Evolutionary conservation across 2,329 filamentous ascomycete species (phyloP).

Genomic region (Cytospora schulzeri): DNA sequence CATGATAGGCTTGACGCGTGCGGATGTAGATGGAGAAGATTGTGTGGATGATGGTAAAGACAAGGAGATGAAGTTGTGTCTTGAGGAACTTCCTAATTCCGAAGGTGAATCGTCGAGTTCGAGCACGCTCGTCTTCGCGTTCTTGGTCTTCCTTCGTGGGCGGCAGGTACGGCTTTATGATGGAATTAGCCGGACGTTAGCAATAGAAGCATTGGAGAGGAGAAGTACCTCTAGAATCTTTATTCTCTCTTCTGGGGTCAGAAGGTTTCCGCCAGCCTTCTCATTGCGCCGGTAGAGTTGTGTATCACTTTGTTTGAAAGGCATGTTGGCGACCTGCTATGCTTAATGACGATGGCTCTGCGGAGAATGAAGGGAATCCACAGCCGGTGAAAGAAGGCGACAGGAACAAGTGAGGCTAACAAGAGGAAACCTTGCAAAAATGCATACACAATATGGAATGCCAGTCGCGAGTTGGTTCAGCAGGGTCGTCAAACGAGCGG

Average conservation of each 20-base stretch:
- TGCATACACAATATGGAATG: conserved; percentile 2
- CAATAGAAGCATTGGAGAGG: conserved; percentile 10
- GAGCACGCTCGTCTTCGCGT: conserved; percentile 30
- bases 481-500: neutral
- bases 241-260: conserved; percentile 48
- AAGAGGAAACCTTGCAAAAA: conserved; percentile 28
- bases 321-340: conserved; percentile 36
- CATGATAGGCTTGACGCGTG: conserved; percentile 76
- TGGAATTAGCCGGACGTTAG: conserved; percentile 32
- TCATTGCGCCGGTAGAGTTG: conserved; percentile 50
- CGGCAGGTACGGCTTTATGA: conserved; percentile 41
- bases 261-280: conserved; percentile 43
- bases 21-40: conserved; percentile 89
- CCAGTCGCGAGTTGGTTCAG: conserved; percentile 3
- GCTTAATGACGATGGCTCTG: neutral
- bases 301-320: conserved; percentile 41
- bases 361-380: neutral
- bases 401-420: neutral
- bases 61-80: conserved; percentile 63
- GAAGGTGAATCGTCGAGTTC: conserved; percentile 35
- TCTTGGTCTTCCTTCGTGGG: conserved; percentile 36
- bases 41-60: conserved; percentile 73
- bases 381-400: neutral
- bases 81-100: conserved; percentile 64
- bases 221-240: conserved; percentile 47